A percentile compares a stretch with the other conserved stretches of the same genome.
These are phyloP conservation scores for Stemphylium lycopersici DNA, from an alignment of 2,329 filamentous ascomycete genomes.

Conservation along the genomic window DNA sequence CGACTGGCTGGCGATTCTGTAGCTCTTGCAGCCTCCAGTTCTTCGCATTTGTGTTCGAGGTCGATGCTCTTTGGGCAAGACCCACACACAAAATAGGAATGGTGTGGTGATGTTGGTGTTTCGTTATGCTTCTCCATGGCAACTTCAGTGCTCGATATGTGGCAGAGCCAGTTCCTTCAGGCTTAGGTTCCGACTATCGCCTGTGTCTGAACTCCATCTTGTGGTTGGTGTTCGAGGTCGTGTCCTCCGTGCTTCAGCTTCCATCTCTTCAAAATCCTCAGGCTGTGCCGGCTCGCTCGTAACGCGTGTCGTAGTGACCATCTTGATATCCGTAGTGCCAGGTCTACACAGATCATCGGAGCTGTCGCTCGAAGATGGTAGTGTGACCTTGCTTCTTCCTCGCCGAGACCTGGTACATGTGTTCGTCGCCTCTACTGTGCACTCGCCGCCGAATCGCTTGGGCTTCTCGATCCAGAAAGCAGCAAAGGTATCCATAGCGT, in stretches of 20 bases:
- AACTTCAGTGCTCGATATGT: conserved; percentile 11
- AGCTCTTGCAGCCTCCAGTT: too few species aligned
- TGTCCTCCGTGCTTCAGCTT: conserved; percentile 28
- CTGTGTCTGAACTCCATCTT: conserved; percentile 44
- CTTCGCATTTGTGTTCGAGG: too few species aligned
- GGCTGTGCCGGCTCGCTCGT: conserved; percentile 41
- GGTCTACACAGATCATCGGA: conserved; percentile 34
- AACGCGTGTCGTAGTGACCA: conserved; percentile 44
- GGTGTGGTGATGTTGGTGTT: not conserved
- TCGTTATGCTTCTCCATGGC: not conserved
- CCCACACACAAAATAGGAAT: not conserved
- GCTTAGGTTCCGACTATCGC: conserved; percentile 22
- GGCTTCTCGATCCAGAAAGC: conserved; percentile 41
- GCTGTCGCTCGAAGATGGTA: conserved; percentile 28
- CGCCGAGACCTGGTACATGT: conserved; percentile 6
- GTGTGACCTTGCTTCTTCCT: conserved; percentile 24
- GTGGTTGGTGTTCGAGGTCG: conserved; percentile 36
- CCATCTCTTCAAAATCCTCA: conserved; percentile 44
- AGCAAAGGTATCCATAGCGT: conserved; percentile 47
- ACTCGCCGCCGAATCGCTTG: conserved; percentile 54
- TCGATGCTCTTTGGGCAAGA: not conserved
- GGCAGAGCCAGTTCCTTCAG: conserved; percentile 13
- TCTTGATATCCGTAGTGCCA: conserved; percentile 40
- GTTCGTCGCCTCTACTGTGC: conserved; percentile 48
- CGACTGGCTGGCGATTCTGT: too few species aligned